Evolutionary conservation across 208 protist genomes (phyloP), one percentile per base, ranked within the genome.

Genomic region (Acanthamoeba healyi): DNA sequence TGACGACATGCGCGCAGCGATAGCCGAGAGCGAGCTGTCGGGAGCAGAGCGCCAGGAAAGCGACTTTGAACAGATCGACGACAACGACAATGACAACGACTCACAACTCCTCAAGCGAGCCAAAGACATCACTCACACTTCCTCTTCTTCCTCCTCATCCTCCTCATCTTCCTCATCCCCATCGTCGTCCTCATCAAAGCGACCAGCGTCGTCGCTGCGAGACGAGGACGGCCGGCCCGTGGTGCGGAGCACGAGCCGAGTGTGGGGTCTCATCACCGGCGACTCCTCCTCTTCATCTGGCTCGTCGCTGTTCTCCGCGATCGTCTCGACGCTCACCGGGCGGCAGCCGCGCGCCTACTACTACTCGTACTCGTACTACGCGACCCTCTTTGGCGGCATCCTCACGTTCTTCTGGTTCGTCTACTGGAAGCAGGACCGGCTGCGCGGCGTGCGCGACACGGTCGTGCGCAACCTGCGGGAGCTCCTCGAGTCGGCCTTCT

Each of bases 401-500:
- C 19, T 70, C 61, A 26, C 61, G 7, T 34, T 70, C 29, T 70
- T 70, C 61, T 70, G 61, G 61, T 70, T 70, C 61, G 61, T 26
- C 61, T 70, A 70, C 61, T 26, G 26, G 26, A 70, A 70, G 61
- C 9, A 34, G 26, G 61, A 70, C 29, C 61, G 61, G 7, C 61
- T 70, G 26, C 19, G 61, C 19, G 29, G 14, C 61, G 29, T 70
- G 61, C 61, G 61, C 10, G 61, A 70, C n/a, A 6, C 14, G 14
- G 7, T 70, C 61, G 14, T 70, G 7, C 6, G 61, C 29, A 70
- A 70, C 29, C 61, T 70, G 61, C 6, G 61, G 19, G 61, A 70
- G 61, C 61, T 70, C 29, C 61, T 70, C 14, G 61, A 7, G n/a
- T 70, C 61, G 61, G 61, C 61, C 61, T 70, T 70, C 61, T 36